A percentile compares a stretch with the other conserved stretches of the same genome.
These are phyloP conservation scores for Thinopyrum elongatum DNA, from an alignment of 176 grass and related monocot genomes.

Conservation along the genomic window DNA sequence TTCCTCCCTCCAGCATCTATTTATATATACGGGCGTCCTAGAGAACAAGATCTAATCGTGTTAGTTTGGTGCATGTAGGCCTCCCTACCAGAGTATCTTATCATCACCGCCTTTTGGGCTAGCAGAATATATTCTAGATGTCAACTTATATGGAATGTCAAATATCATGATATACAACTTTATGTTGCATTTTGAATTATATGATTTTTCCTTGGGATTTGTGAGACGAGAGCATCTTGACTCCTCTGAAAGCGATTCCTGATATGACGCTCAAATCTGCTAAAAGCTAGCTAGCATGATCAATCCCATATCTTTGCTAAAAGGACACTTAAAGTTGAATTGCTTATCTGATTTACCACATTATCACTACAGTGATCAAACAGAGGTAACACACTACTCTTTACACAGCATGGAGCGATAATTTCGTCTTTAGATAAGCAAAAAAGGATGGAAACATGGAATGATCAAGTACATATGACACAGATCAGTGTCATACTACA, in stretches of 20 bases:
- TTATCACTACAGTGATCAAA: no score
- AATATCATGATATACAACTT: background rate
- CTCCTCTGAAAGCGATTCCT: background rate
- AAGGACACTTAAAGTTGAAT: background rate
- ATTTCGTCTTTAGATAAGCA: slow-evolving; percentile 39
- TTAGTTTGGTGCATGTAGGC: background rate
- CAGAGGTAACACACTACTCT: no score
- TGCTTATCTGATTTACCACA: slow-evolving; percentile 4
- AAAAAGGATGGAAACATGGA: no score
- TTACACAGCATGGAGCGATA: no score
- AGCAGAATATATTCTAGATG: background rate
- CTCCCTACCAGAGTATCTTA: background rate
- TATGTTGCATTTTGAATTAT: background rate
- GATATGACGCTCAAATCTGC: background rate
- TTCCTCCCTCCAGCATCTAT: background rate
- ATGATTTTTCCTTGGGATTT: background rate
- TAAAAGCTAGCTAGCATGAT: background rate
- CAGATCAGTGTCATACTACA: background rate
- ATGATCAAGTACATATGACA: no score
- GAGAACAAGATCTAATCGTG: background rate
- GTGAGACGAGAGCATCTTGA: background rate
- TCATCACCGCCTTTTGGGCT: background rate
- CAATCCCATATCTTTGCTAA: background rate
- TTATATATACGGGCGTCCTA: background rate
- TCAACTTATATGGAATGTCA: background rate